A percentile compares a stretch with the other conserved stretches of the same genome.
Evolutionary conservation across 2,329 filamentous ascomycete genomes (phyloP).

Genomic region (Aspergillus unguis): DNA sequence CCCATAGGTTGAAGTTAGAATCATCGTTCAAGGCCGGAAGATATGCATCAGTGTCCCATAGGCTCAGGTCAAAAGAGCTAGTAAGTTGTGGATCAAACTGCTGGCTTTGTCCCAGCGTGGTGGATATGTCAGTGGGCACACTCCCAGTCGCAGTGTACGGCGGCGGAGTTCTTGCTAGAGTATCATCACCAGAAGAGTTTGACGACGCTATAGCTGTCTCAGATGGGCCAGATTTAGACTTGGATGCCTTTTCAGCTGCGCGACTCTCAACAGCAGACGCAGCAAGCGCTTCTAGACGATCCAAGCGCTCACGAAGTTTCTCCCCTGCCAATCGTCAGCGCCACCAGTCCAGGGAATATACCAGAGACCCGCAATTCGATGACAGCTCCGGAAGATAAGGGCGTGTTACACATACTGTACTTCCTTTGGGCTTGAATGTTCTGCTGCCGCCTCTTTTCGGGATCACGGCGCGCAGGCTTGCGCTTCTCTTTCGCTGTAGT

Average conservation of each 20-base stretch:
- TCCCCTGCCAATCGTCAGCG: slow-evolving; percentile 13
- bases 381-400: not conserved
- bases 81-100: not conserved
- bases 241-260: not conserved
- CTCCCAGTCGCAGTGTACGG: not conserved
- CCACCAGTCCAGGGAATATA: not conserved
- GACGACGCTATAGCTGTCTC: not conserved
- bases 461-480: slow-evolving; percentile 23
- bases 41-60: slow-evolving; percentile 4
- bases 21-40: not conserved
- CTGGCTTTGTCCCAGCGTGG: too few relatives aligned
- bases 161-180: not conserved
- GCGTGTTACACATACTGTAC: slow-evolving; percentile 15
- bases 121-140: not conserved
- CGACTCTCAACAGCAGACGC: slow-evolving; percentile 1
- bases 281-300: slow-evolving; percentile 16
- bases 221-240: not conserved
- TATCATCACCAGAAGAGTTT: not conserved
- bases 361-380: not conserved
- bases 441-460: slow-evolving; percentile 22
- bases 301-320: slow-evolving; percentile 17
- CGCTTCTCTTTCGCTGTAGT: slow-evolving; percentile 13
- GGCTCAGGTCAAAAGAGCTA: not conserved
- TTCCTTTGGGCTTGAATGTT: slow-evolving; percentile 22
- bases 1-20: slow-evolving; percentile 9